Percentiles rank a stretch among this genome's conserved stretches.
phyloP scores from a whole-genome alignment of 345 rosid species.

The Citrus unshiu region DNA sequence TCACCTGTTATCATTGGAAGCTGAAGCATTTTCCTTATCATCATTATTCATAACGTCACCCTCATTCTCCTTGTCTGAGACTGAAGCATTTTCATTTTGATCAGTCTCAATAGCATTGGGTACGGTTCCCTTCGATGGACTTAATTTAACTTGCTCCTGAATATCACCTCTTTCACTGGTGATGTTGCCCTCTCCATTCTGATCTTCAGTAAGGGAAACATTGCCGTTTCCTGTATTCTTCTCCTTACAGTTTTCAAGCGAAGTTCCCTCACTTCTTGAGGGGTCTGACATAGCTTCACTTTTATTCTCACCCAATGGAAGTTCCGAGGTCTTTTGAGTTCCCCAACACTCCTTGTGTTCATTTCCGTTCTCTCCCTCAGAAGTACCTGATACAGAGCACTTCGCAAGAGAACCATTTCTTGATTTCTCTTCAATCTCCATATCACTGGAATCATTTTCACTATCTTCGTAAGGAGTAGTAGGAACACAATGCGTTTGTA shows the following conservation, averaged over 20 bases:
- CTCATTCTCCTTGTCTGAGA: slow-evolving; percentile 22
- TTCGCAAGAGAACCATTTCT: slow-evolving; percentile 17
- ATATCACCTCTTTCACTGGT: slow-evolving; percentile 1
- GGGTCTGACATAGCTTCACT: slow-evolving; percentile 15
- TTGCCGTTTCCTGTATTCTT: background rate
- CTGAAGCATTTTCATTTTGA: slow-evolving; percentile 23
- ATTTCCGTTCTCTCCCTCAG: slow-evolving; percentile 10
- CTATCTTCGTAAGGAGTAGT: slow-evolving; percentile 14
- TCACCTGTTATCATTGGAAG: slow-evolving; percentile 52
- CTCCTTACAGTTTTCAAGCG: background rate
- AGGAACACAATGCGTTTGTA: slow-evolving; percentile 7
- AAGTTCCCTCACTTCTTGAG: slow-evolving; percentile 4
- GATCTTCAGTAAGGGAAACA: background rate
- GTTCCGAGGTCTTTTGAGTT: background rate
- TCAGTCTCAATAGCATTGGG: slow-evolving; percentile 12
- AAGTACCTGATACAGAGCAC: slow-evolving; percentile 8
- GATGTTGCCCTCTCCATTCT: background rate
- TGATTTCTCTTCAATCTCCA: slow-evolving; percentile 38
- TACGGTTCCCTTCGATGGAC: slow-evolving; percentile 3
- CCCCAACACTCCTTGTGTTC: background rate
- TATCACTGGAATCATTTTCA: slow-evolving; percentile 29
- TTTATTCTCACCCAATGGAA: slow-evolving; percentile 16
- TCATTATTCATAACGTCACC: slow-evolving; percentile 25
- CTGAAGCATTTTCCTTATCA: slow-evolving; percentile 54
- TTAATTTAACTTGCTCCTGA: slow-evolving; percentile 10